Evolutionary conservation across 2,329 filamentous ascomycete species (phyloP), one percentile per base, ranked within the genome.

Genomic region (Fusarium euwallaceae): DNA sequence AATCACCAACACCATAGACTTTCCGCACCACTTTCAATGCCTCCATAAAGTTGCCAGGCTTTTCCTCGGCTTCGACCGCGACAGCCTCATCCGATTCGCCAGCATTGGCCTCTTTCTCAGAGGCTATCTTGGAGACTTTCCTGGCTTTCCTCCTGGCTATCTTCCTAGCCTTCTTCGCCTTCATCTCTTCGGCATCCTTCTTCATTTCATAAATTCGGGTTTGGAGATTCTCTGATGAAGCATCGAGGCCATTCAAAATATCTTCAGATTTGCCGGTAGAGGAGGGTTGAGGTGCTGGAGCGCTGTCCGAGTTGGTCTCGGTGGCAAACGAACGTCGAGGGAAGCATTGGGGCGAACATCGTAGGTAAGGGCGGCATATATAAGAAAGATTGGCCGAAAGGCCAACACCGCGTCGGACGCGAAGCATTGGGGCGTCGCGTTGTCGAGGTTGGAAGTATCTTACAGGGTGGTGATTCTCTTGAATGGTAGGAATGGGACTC

Each of bases 401-500:
- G 64, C 75, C 74, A 60, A 64, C 64, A 32, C 70, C 61, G 43
- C 74, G 72, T 59, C 72, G 67, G 32, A 73, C 48, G 61, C 81
- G 81, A 76, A 83, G 78, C 81, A 83, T 83, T 70, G 70, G 48
- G 61, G 56, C 24, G 53, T 43, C 51, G 24, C 12, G 51, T 63
- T 66, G 36, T 55, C 61, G 27, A 60, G 59, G 48, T 66, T 69
- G 68, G 45, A 43, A 45, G 68, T 53, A 56, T 24, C 55, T 60
- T 43, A 24, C 55, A 60, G 76, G 53, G 8, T 48, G 43, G n/a
- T 67, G 65, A 53, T 45, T 53, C 22, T 48, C 16, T 37, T 29
- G 20, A 24, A 60, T 39, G 27, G 55, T 39, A 27, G 53, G 17
- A 53, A 17, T 32, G n/a, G 17, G 16, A 43, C 37, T 20, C 43